Evolutionary conservation across 2,329 filamentous ascomycete species (phyloP).

Genomic region (Pseudophaeomoniella oleicola): DNA sequence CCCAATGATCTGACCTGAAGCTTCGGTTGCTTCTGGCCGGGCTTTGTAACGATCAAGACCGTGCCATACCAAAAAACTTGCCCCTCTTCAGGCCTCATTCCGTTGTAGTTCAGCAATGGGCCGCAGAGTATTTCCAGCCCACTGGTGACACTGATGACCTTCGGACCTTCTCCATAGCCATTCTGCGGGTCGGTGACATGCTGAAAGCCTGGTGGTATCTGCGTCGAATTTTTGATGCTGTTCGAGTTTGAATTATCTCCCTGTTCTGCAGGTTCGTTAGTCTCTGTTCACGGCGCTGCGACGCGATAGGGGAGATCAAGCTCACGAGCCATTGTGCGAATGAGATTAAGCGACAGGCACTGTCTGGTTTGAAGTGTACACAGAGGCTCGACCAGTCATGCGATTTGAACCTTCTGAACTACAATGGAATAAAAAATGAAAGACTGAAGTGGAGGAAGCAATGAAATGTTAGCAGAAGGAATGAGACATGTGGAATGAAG

Average conservation of each 20-base stretch:
- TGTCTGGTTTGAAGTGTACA: no score
- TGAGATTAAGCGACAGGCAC: no score
- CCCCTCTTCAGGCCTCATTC: slow-evolving; percentile 20
- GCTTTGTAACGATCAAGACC: slow-evolving; percentile 66
- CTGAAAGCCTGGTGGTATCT: slow-evolving; percentile 5
- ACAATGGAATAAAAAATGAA: no score
- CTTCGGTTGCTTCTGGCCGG: slow-evolving; percentile 47
- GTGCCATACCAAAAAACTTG: slow-evolving; percentile 59
- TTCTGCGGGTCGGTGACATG: slow-evolving; percentile 7
- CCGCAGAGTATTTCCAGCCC: slow-evolving; percentile 28
- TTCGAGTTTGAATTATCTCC: no score
- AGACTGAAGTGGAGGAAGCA: no score
- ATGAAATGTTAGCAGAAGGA: no score
- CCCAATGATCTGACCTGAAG: slow-evolving; percentile 45
- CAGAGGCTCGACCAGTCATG: no score
- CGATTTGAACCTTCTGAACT: no score
- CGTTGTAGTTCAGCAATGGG: slow-evolving; percentile 34
- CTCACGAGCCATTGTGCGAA: no score
- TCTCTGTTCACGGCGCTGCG: not conserved
- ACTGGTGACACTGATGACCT: slow-evolving; percentile 7
- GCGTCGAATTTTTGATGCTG: not conserved
- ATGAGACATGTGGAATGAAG: no score
- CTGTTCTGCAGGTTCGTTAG: no score
- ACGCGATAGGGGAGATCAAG: no score
- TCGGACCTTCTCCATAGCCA: slow-evolving; percentile 11